Conservation (phyloP, 257 asterid genomes). For the Paulownia fortunei region DNA sequence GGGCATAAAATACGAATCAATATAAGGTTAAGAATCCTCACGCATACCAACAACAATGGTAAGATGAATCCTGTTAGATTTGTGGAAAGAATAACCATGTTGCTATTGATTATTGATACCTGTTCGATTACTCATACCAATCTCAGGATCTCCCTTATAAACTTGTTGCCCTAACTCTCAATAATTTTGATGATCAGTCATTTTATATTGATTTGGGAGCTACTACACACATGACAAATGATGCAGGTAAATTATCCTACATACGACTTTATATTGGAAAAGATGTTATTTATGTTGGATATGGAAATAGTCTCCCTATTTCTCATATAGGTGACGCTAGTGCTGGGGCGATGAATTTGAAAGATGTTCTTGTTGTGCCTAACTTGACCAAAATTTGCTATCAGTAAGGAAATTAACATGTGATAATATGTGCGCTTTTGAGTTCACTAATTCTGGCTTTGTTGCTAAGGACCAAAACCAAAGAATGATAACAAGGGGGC, state of each 20-base stretch:
- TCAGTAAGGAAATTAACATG: neutral
- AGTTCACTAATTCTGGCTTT: neutral
- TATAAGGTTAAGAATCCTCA: neutral
- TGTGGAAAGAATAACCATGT: neutral
- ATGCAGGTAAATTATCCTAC: neutral
- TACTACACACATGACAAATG: neutral
- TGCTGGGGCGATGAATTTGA: no score
- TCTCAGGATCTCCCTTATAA: neutral
- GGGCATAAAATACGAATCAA: neutral
- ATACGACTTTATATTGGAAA: neutral
- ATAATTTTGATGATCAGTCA: neutral
- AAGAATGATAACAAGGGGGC: neutral
- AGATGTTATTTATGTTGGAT: neutral
- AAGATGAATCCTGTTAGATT: neutral
- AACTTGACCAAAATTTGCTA: neutral
- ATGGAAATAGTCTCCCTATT: neutral
- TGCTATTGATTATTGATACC: neutral
- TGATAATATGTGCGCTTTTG: slow-evolving; percentile 11
- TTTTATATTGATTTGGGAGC: neutral
- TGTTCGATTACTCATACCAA: neutral
- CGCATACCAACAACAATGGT: neutral
- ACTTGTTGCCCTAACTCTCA: neutral
- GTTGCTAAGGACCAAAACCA: slow-evolving; percentile 5
- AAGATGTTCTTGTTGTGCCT: no score
- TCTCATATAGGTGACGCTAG: neutral